Evolutionary conservation across 441 rosid species (phyloP), one percentile per base, ranked within the genome.

Genomic region (Gossypium lobatum): DNA sequence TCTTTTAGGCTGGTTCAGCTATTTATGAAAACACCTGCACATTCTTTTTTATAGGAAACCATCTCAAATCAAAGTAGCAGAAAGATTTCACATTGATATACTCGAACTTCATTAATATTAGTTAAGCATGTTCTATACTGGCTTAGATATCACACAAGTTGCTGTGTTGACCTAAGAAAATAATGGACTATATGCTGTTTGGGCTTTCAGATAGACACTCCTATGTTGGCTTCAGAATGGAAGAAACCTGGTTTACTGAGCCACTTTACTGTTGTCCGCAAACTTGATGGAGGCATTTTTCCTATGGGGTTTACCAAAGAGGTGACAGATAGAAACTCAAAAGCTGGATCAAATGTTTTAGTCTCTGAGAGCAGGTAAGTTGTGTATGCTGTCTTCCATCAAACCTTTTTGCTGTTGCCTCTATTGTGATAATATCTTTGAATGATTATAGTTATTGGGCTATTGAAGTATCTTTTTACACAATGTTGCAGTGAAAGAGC

Each of bases 221-320:
- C 99, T 69, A 95, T 91, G 97, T 78, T 89, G 85, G 83, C 90
- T 59, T 85, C 95, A 54, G 97, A 95, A 78, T 90, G 96, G 93
- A 85, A 89, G 86, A 86, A 78, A 77, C 88, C 89, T 78, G 94
- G 97, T 61, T 71, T 86, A 78, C 85, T 93, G 75, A 91, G 92
- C 75, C 95, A 93, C 83, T 93, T 91, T 82, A 88, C 92, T 69
- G 90, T 91, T 76, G 87, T 95, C 34, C 93, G 97, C 78, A 93
- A 91, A 88, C 97, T 89, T 73, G 94, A 92, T 67, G 98, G 98
- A 75, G 90, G 93, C 45, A 83, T 89, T 74, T 95, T 87, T 71
- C 98, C 98, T 1, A 85, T 93, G 97, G 98, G 98, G 28, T 95
- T 95, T 80, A 79, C 85, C 70, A 93, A 88, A 81, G 98, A 93